These are phyloP conservation scores for Fusarium sp. DNA, from an alignment of 2,329 filamentous ascomycete species.

Conservation along the genomic window DNA sequence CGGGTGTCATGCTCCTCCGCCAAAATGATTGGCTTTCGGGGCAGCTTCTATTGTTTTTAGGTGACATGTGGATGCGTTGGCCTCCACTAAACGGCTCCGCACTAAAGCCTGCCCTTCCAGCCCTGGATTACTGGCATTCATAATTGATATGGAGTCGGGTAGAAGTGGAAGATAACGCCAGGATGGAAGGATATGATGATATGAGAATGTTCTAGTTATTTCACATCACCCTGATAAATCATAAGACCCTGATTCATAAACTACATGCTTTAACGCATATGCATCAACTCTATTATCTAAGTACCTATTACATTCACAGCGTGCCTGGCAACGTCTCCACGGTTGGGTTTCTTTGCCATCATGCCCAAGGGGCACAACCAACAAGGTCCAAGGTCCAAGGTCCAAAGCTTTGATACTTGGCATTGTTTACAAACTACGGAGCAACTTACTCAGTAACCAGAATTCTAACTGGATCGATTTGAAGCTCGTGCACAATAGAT, in stretches of 20 bases:
- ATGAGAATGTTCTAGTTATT: not conserved
- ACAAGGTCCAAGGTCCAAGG: not conserved
- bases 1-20: slow-evolving; percentile 13
- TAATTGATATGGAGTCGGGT: not conserved
- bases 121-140: slow-evolving; percentile 24
- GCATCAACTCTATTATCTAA: not conserved
- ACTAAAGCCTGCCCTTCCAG: slow-evolving; percentile 18
- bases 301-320: slow-evolving; percentile 14
- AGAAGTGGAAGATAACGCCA: not conserved
- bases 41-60: slow-evolving; percentile 12
- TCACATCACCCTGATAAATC: not conserved
- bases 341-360: slow-evolving; percentile 27
- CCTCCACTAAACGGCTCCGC: slow-evolving; percentile 17
- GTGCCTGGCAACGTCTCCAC: slow-evolving; percentile 37
- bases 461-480: slow-evolving; percentile 11
- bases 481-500: slow-evolving; percentile 29
- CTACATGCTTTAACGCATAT: not conserved
- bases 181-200: slow-evolving; percentile 10
- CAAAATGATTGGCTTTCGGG: slow-evolving; percentile 33
- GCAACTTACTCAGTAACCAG: not conserved
- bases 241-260: not conserved
- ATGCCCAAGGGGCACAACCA: slow-evolving; percentile 27
- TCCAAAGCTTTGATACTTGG: slow-evolving; percentile 25
- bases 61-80: slow-evolving; percentile 17
- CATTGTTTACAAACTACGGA: slow-evolving; percentile 22